Percentiles rank a stretch among this genome's conserved stretches.
phyloP scores from a whole-genome alignment of 148 eudicot genomes.

The Persicaria tinctoria region DNA sequence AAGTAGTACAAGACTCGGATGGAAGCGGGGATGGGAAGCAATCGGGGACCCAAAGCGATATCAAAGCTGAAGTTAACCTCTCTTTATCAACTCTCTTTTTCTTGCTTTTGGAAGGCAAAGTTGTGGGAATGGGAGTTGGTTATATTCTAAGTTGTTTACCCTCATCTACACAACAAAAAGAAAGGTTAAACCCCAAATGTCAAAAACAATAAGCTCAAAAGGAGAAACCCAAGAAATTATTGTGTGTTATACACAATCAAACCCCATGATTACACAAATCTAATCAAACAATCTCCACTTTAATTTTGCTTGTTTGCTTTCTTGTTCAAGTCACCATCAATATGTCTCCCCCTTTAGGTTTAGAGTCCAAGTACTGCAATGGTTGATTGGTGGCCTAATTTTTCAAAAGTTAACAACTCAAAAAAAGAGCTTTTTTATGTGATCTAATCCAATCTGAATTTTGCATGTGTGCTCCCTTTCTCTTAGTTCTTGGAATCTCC shows the following conservation, averaged over 20 bases:
- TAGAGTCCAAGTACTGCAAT: constrained; percentile 3
- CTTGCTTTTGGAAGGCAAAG: constrained; percentile 11
- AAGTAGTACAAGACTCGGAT: too few relatives aligned
- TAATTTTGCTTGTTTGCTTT: neutral
- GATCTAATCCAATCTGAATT: constrained; percentile 5
- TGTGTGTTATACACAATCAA: neutral
- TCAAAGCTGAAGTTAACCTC: neutral
- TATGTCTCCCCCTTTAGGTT: neutral
- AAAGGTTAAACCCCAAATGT: neutral
- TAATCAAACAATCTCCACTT: constrained; percentile 7
- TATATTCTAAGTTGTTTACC: neutral
- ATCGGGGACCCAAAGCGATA: constrained; percentile 10
- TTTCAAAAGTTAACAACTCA: constrained; percentile 4
- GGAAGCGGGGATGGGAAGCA: neutral
- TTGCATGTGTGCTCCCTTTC: constrained; percentile 1
- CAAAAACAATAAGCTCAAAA: constrained; percentile 7
- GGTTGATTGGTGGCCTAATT: neutral
- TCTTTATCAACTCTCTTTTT: neutral
- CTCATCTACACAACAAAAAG: neutral
- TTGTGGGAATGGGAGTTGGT: constrained; percentile 5
- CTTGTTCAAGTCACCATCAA: constrained; percentile 2
- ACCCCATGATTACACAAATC: constrained; percentile 3
- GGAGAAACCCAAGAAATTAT: neutral
- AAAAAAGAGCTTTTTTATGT: neutral
- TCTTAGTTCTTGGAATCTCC: neutral